phyloP scores from a whole-genome alignment of 305 asterid genomes.

The Ruellia speciosa region DNA sequence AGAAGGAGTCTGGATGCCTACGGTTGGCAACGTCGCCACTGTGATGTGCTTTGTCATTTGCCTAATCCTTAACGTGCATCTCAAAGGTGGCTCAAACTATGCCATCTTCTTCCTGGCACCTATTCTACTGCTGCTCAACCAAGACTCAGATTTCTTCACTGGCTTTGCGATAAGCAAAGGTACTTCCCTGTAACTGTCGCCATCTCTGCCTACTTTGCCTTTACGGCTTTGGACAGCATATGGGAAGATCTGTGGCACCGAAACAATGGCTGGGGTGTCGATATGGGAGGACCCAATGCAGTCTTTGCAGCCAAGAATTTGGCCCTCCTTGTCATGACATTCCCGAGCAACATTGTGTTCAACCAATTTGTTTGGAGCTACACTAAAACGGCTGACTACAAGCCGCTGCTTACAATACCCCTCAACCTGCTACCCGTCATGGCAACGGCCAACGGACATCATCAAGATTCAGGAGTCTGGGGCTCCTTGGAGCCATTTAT shows the following conservation, averaged over 20 bases:
- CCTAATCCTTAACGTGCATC: constrained; percentile 72
- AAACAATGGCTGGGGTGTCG: constrained; percentile 75
- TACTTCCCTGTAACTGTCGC: constrained; percentile 86
- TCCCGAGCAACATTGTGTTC: constrained; percentile 90
- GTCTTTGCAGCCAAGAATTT: constrained; percentile 80
- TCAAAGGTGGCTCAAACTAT: constrained; percentile 87
- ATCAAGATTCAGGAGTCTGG: too few relatives aligned
- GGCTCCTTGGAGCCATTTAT: constrained; percentile 84
- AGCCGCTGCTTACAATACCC: constrained; percentile 67
- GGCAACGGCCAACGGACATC: too few relatives aligned
- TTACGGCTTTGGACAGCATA: constrained; percentile 61
- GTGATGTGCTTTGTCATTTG: constrained; percentile 87
- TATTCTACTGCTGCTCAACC: constrained; percentile 74
- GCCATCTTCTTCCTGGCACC: constrained; percentile 96
- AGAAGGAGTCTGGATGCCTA: constrained; percentile 99
- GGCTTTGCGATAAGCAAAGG: constrained; percentile 95
- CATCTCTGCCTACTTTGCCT: constrained; percentile 57
- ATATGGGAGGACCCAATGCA: constrained; percentile 90
- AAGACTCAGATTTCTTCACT: constrained; percentile 89
- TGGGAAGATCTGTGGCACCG: constrained; percentile 95
- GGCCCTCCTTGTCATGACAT: constrained; percentile 72
- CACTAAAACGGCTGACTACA: constrained; percentile 53
- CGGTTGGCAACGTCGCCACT: constrained; percentile 96
- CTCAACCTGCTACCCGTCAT: constrained; percentile 78
- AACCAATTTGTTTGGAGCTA: constrained; percentile 90